Conservation (phyloP, 116 monocot genomes). For the Zostera marina region DNA sequence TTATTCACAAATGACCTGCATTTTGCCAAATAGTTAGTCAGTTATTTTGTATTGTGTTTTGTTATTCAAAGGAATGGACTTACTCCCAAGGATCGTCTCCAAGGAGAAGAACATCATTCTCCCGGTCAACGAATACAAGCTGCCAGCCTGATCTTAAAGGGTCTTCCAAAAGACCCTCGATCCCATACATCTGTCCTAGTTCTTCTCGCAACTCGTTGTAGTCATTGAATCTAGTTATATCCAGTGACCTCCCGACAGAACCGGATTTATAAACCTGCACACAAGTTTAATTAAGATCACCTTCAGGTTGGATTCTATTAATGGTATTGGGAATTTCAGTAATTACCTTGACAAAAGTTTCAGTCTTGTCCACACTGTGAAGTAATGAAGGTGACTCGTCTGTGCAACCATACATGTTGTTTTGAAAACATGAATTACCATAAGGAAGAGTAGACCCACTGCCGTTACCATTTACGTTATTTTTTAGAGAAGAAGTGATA, state of each 20-base stretch:
- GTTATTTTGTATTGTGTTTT: background rate
- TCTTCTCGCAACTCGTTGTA: constrained; percentile 81
- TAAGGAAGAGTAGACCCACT: constrained; percentile 10
- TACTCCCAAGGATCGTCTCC: constrained; percentile 99
- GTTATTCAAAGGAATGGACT: constrained; percentile 9
- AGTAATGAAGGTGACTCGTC: constrained; percentile 69
- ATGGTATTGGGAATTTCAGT: background rate
- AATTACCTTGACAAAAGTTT: constrained; percentile 87
- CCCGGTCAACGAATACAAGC: constrained; percentile 99
- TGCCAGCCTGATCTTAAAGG: constrained; percentile 99
- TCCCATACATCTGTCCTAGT: constrained; percentile 91
- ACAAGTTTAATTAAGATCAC: background rate
- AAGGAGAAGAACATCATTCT: constrained; percentile 99
- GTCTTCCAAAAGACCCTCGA: constrained; percentile 93
- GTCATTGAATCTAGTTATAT: constrained; percentile 87
- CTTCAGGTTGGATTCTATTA: too few species aligned
- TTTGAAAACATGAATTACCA: constrained; percentile 42
- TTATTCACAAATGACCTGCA: constrained; percentile 78
- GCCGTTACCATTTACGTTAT: background rate
- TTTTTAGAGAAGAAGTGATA: constrained; percentile 21
- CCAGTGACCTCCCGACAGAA: constrained; percentile 89
- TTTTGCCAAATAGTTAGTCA: background rate
- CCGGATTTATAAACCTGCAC: constrained; percentile 87
- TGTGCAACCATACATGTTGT: constrained; percentile 57
- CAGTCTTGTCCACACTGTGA: constrained; percentile 45